Conservation (phyloP, 2,329 filamentous ascomycete genomes). For the Hypoxylon sp. region DNA sequence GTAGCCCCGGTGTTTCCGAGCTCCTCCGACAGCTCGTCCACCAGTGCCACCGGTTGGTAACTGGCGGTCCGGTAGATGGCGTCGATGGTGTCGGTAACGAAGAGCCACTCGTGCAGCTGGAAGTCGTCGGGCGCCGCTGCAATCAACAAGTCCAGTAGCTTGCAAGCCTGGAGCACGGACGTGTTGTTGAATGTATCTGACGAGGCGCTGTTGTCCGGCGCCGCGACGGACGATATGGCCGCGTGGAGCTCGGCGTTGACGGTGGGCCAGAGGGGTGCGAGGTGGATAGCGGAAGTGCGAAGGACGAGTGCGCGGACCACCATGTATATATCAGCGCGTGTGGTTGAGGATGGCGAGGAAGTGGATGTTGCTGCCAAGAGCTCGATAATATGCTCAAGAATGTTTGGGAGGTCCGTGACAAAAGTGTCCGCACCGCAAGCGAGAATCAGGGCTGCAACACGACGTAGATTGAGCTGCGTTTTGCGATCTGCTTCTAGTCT, state of each 20-base stretch:
- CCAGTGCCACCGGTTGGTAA: slow-evolving; percentile 80
- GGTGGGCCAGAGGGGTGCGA: slow-evolving; percentile 90
- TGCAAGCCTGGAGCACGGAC: slow-evolving; percentile 90
- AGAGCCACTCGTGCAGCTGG: slow-evolving; percentile 98
- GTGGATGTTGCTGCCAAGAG: slow-evolving; percentile 85
- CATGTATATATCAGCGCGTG: slow-evolving; percentile 91
- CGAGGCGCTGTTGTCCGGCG: slow-evolving; percentile 73
- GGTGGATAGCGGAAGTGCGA: slow-evolving; percentile 82
- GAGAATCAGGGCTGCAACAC: slow-evolving; percentile 84
- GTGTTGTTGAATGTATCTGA: slow-evolving; percentile 82
- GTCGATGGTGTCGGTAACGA: slow-evolving; percentile 96
- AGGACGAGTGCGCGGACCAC: slow-evolving; percentile 86
- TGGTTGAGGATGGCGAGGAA: slow-evolving; percentile 92
- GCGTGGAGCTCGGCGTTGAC: slow-evolving; percentile 88
- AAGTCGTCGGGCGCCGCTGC: slow-evolving; percentile 93
- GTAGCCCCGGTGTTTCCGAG: slow-evolving; percentile 65
- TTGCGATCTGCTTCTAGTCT: slow-evolving; percentile 94
- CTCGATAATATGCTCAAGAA: slow-evolving; percentile 89
- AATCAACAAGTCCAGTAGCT: slow-evolving; percentile 90
- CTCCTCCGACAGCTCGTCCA: slow-evolving; percentile 87
- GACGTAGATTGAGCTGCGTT: slow-evolving; percentile 89
- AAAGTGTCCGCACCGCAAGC: slow-evolving; percentile 85
- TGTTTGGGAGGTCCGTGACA: slow-evolving; percentile 78
- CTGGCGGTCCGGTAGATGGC: slow-evolving; percentile 85
- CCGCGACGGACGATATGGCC: slow-evolving; percentile 81